These are phyloP conservation scores for Trichoderma cornu-damae DNA, from an alignment of 2,329 filamentous ascomycete species.

Conservation along the genomic window DNA sequence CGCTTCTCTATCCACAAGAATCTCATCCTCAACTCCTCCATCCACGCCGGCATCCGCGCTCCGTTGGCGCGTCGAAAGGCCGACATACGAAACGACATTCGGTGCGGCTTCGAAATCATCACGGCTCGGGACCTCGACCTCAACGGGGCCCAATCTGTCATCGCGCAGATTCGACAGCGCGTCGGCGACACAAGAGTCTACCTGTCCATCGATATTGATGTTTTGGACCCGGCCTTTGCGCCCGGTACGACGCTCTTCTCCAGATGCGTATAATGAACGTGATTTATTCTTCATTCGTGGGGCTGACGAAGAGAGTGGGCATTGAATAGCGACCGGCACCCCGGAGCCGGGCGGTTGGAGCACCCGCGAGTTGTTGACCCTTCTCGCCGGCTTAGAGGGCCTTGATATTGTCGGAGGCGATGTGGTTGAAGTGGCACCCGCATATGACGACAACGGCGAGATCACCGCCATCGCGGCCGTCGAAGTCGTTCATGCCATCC, in stretches of 20 bases:
- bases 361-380: constrained; percentile 72
- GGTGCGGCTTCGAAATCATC: constrained; percentile 24
- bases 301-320: not conserved
- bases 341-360: constrained; percentile 85
- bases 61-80: constrained; percentile 51
- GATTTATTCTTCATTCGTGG: not conserved
- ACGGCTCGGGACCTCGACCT: constrained; percentile 63
- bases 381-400: constrained; percentile 69
- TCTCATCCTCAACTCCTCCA: constrained; percentile 63
- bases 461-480: constrained; percentile 73
- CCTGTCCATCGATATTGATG: constrained; percentile 71
- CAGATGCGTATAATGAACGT: too few species aligned
- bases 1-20: constrained; percentile 16
- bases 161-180: constrained; percentile 60
- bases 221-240: constrained; percentile 57
- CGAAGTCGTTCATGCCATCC: constrained; percentile 55
- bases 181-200: constrained; percentile 72
- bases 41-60: constrained; percentile 76
- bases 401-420: constrained; percentile 80
- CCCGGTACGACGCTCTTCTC: constrained; percentile 17
- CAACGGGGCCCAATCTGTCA: constrained; percentile 61
- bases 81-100: constrained; percentile 24
- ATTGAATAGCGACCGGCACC: constrained; percentile 64
- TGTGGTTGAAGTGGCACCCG: constrained; percentile 78
- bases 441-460: constrained; percentile 73